These are phyloP conservation scores for Fonsecaea erecta DNA, from an alignment of 2,329 filamentous ascomycete species.

Conservation along the genomic window DNA sequence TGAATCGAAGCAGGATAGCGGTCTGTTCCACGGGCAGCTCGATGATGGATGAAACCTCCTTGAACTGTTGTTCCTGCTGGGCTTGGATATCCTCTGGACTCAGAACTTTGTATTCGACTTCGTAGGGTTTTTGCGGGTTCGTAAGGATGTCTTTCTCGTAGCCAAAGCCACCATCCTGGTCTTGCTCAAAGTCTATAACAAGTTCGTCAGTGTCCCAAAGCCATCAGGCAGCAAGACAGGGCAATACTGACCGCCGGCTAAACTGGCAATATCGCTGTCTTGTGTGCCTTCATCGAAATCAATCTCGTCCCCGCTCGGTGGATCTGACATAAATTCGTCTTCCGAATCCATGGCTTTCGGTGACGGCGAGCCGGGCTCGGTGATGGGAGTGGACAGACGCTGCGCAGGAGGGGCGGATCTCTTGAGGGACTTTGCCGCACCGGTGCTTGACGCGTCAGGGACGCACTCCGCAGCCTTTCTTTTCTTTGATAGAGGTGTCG, in stretches of 20 bases:
- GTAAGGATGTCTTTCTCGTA: slow-evolving; percentile 73
- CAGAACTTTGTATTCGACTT: slow-evolving; percentile 83
- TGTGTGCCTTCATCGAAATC: slow-evolving; percentile 68
- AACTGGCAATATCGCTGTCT: slow-evolving; percentile 68
- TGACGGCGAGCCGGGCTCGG: slow-evolving; percentile 48
- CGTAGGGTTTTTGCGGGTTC: slow-evolving; percentile 74
- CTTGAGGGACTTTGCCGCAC: slow-evolving; percentile 42
- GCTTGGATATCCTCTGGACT: slow-evolving; percentile 78
- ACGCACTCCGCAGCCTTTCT: slow-evolving; percentile 57
- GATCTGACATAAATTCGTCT: slow-evolving; percentile 86
- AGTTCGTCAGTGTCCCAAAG: slow-evolving; percentile 22
- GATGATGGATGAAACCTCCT: slow-evolving; percentile 89
- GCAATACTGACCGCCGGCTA: slow-evolving; percentile 33
- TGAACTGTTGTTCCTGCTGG: slow-evolving; percentile 83
- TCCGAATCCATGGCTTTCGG: slow-evolving; percentile 82
- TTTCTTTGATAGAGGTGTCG: slow-evolving; percentile 59
- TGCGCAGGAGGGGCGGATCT: slow-evolving; percentile 36
- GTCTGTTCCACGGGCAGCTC: slow-evolving; percentile 86
- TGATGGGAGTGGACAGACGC: slow-evolving; percentile 56
- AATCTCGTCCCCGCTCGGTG: slow-evolving; percentile 75
- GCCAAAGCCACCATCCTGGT: slow-evolving; percentile 65
- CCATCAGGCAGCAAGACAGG: background rate
- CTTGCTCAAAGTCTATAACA: slow-evolving; percentile 60
- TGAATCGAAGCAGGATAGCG: slow-evolving; percentile 85
- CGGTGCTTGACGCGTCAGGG: slow-evolving; percentile 38